phyloP scores from a whole-genome alignment of 164 flowering plant species.

The Dillenia turbinata region DNA sequence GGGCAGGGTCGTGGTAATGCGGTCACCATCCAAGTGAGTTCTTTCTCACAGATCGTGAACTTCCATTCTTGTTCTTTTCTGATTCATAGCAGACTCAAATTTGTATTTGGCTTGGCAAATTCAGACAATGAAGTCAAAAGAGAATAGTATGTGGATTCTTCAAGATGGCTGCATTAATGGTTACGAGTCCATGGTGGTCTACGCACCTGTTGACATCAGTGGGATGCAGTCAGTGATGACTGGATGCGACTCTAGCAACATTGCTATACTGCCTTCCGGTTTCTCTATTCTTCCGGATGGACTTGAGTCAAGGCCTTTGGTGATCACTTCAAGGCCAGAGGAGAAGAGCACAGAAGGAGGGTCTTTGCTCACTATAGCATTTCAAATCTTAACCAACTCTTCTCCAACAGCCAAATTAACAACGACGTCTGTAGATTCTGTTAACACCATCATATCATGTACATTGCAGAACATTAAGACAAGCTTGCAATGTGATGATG shows the following conservation, averaged over 20 bases:
- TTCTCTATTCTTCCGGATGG: slow-evolving; percentile 92
- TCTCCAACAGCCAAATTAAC: slow-evolving; percentile 68
- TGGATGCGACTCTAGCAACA: slow-evolving; percentile 81
- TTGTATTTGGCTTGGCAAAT: not conserved
- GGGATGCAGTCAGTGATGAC: slow-evolving; percentile 81
- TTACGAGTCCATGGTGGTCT: slow-evolving; percentile 79
- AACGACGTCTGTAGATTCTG: slow-evolving; percentile 69
- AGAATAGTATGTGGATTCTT: slow-evolving; percentile 66
- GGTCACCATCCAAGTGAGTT: slow-evolving; percentile 70
- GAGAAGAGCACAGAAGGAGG: slow-evolving; percentile 76
- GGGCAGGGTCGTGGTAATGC: slow-evolving; percentile 94
- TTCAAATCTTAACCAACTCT: slow-evolving; percentile 63
- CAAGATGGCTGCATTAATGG: slow-evolving; percentile 85
- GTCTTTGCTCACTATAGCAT: slow-evolving; percentile 79
- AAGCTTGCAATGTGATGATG: slow-evolving; percentile 84
- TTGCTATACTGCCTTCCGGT: slow-evolving; percentile 76
- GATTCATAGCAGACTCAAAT: not conserved
- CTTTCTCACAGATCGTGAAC: too few relatives aligned
- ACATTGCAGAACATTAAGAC: slow-evolving; percentile 71
- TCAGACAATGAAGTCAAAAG: slow-evolving; percentile 69
- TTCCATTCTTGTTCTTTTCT: not conserved
- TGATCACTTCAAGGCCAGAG: slow-evolving; percentile 69
- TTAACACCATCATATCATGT: slow-evolving; percentile 67
- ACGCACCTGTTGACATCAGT: slow-evolving; percentile 67
- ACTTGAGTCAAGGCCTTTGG: slow-evolving; percentile 67